Evolutionary conservation across 352 stramenopile species (phyloP).

Genomic region (Pythium scleroteichum): DNA sequence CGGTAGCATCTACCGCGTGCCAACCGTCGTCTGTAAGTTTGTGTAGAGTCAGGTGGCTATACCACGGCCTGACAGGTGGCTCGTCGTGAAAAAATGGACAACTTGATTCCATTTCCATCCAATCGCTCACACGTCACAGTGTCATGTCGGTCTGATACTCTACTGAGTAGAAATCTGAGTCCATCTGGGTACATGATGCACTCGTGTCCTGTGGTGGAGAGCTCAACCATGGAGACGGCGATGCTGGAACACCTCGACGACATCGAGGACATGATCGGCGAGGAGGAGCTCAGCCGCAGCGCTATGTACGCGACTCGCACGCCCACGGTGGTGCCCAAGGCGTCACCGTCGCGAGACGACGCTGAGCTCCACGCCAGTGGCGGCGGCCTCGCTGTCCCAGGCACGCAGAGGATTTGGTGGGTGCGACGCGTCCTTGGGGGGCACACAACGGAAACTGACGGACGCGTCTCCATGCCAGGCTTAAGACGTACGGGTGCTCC

Average conservation of each 20-base stretch:
- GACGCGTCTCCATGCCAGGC: constrained; percentile 26
- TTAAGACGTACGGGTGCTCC: constrained; percentile 92
- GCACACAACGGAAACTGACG: too few species aligned
- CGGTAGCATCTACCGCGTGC: constrained; percentile 81
- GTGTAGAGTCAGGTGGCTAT: constrained; percentile 39
- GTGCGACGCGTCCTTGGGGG: too few species aligned
- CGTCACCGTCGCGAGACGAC: constrained; percentile 3
- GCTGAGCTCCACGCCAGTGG: constrained; percentile 22
- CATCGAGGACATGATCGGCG: constrained; percentile 83
- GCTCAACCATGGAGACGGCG: constrained; percentile 18
- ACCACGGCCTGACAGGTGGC: neutral
- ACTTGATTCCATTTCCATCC: neutral
- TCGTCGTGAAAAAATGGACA: constrained; percentile 1
- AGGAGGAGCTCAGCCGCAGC: constrained; percentile 65
- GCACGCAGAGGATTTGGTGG: constrained; percentile 75
- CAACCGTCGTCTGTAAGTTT: constrained; percentile 88
- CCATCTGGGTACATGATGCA: constrained; percentile 11
- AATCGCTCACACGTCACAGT: neutral
- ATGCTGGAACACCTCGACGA: constrained; percentile 48
- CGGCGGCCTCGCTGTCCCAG: constrained; percentile 40
- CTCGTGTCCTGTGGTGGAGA: constrained; percentile 14
- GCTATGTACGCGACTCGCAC: constrained; percentile 38
- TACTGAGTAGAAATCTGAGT: constrained; percentile 21
- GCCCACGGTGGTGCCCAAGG: constrained; percentile 70
- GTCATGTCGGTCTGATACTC: too few species aligned